Base-by-base conservation (phyloP, 2,329 filamentous ascomycete genomes). In the Lasiodiplodia gonubiensis region DNA sequence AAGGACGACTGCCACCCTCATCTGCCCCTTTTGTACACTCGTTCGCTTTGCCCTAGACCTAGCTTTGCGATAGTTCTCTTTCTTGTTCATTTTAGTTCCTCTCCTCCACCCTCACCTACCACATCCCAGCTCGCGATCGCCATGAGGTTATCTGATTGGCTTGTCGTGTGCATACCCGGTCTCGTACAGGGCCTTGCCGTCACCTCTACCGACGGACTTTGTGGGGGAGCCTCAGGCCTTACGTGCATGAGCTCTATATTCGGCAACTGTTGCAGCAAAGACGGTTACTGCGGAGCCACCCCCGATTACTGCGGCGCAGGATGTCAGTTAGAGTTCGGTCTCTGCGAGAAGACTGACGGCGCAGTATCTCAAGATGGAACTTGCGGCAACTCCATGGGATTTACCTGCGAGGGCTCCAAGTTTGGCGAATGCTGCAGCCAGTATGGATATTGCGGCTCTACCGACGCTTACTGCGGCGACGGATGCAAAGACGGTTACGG, bases 351-450 rank as follows among this genome's bases (percentile, higher is more conserved):
- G 10, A 55, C 42, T 16, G 42, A 23, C 16, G 51, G 39, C 52
- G 35, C 66, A 5, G 16, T 27, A 39, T 67, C 66, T 37, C 57
- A 23, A 16, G 66, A 67, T 30, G 66, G 66, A n/a, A 67, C 66
- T 30, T 74, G 73, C 46, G 72, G 70, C 35, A 72, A 71, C 10
- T 52, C 54, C 18, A 68, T 69, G 33, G 73, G 73, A 5, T 74
- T 70, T 52, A 70, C 66, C 18, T 75, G 73, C 67, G 66, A 69
- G 64, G 72, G 69, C n/a, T 74, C 71, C 0, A 48, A 37, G 3
- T 73, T 66, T 30, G 72, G 72, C 21, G 57, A 71, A 11, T 75
- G 72, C 67, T 75, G 73, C 65, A 73, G 71, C 39, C 68, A 72
- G 63, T 66, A 69, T n/a, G 61, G 65, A 27, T 69, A 60, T 39